Evolutionary conservation across 2,329 filamentous ascomycete species (phyloP), one percentile per base, ranked within the genome.

Genomic region (Colletotrichum cereale): DNA sequence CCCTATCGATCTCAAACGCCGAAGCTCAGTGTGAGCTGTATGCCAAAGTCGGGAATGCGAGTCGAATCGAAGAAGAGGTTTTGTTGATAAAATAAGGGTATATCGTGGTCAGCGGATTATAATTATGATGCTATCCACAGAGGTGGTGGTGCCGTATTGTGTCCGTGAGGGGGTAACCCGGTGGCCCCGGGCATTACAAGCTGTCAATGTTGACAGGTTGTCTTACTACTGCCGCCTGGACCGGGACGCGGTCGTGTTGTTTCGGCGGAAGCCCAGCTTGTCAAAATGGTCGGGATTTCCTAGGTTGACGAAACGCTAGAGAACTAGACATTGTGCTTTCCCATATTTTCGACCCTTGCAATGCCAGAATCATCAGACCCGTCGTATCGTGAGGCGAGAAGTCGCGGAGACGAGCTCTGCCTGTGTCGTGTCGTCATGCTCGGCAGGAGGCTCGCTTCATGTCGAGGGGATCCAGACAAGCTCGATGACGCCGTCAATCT

Each of bases 401-500:
- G 38, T 60, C 40, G 29, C 40, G 18, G 24, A n/a, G 36, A 18
- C 29, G 40, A 18, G 5, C 29, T 58, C 50, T 47, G 53, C 58
- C 47, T 55, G 44, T 72, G 47, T 71, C 69, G 44, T 72, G 36
- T 72, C 69, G 53, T 72, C 58, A 36, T 72, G 65, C 60, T 69
- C 65, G 53, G 58, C 29, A 47, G 7, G 31, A 53, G 58, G 68
- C 24, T 34, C 52, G n/a, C 66, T 56, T 72, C 65, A 72, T 68
- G 65, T 55, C 12, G 75, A 75, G 18, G 86, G 84, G 50, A 88
- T 80, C 88, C 87, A 90, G 63, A 89, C 83, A 68, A 90, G 80
- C 80, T 90, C 88, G 55, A 90, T 82, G 40, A 89, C 77, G 3
- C 87, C 87, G 75, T 90, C 88, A 24, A 84, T 81, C 62, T 84